Evolutionary conservation across 2,329 filamentous ascomycete genomes (phyloP).

Genomic region (Neocucurbitaria cava): DNA sequence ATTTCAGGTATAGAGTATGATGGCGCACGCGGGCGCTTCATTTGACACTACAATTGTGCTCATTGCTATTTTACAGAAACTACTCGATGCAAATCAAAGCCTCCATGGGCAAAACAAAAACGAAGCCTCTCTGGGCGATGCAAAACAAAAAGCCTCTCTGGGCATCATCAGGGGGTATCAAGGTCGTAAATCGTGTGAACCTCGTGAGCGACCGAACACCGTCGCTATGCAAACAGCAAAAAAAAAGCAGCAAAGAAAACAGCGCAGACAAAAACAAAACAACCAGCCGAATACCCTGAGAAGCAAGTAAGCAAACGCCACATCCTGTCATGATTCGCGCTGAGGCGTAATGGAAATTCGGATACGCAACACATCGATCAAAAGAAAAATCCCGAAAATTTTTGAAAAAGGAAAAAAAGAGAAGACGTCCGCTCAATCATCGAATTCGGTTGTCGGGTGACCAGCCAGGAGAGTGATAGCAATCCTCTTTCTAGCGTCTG

Average conservation of each 20-base stretch:
- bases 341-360: too few relatives aligned
- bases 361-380: too few relatives aligned
- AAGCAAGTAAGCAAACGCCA: background rate
- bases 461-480: conserved; percentile 71
- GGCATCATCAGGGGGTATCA: conserved; percentile 19
- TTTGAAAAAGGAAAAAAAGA: background rate
- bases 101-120: conserved; percentile 9
- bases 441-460: conserved; percentile 30
- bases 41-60: background rate
- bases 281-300: background rate
- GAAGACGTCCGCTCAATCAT: conserved; percentile 21
- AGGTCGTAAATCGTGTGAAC: conserved; percentile 17
- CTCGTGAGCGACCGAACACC: conserved; percentile 18
- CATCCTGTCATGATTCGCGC: too few relatives aligned
- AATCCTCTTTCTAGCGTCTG: conserved; percentile 66
- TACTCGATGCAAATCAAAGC: conserved; percentile 6
- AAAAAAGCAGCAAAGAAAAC: conserved; percentile 1
- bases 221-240: conserved; percentile 13
- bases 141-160: conserved; percentile 13
- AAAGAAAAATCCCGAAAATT: background rate
- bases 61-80: background rate
- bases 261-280: background rate
- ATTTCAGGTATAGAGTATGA: background rate
- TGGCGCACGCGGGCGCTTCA: background rate
- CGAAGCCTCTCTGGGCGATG: conserved; percentile 16